Evolutionary conservation across 2,329 filamentous ascomycete species (phyloP).

Genomic region (Aspergillus intermedius): DNA sequence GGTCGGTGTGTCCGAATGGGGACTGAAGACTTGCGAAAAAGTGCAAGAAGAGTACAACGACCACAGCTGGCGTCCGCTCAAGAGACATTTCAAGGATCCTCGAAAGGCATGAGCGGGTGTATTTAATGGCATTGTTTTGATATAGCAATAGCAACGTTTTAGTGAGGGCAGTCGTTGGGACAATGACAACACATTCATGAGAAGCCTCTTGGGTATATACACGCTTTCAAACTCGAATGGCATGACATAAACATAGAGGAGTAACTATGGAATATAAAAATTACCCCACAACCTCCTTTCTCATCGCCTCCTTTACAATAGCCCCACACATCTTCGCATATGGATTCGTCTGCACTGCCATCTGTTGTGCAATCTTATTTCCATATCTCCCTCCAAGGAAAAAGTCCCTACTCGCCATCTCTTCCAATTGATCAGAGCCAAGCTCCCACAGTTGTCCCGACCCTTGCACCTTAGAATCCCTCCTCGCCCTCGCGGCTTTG

Average conservation of each 20-base stretch:
- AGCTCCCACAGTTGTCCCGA: conserved; percentile 29
- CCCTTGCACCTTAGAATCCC: conserved; percentile 6
- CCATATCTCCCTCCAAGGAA: conserved; percentile 50
- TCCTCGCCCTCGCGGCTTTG: conserved; percentile 27
- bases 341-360: conserved; percentile 56
- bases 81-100: conserved; percentile 55
- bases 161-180: not conserved
- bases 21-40: conserved; percentile 62
- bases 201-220: too few species aligned
- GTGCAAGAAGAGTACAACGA: conserved; percentile 68
- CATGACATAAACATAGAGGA: too few species aligned
- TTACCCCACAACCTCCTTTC: conserved; percentile 43
- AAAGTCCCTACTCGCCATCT: conserved; percentile 51
- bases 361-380: conserved; percentile 50
- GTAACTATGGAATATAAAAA: too few species aligned
- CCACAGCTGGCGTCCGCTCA: conserved; percentile 70
- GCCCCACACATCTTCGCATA: conserved; percentile 58
- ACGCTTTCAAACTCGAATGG: too few species aligned
- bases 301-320: conserved; percentile 55
- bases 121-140: not conserved
- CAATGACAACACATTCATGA: not conserved
- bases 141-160: not conserved
- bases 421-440: conserved; percentile 42
- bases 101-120: conserved; percentile 27
- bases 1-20: conserved; percentile 69